phyloP scores from a whole-genome alignment of 1,139 yeast genomes.

The Kurtzmaniella quercitrusa region DNA sequence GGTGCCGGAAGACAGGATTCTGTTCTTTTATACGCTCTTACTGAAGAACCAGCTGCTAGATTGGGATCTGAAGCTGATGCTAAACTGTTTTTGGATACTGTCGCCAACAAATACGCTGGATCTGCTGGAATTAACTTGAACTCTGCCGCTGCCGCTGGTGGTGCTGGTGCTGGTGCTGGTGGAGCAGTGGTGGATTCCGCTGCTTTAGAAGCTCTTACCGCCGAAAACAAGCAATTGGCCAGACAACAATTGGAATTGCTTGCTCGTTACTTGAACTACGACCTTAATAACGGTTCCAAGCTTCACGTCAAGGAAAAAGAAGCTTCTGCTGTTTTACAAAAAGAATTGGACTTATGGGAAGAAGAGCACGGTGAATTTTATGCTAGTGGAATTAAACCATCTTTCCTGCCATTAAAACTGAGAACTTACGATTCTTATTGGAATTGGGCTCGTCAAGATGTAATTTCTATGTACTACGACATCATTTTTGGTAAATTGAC shows the following conservation, averaged over 20 bases:
- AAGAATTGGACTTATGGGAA: slow-evolving; percentile 88
- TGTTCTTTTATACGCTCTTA: slow-evolving; percentile 74
- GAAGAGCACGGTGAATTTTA: slow-evolving; percentile 95
- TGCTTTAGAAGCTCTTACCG: slow-evolving; percentile 89
- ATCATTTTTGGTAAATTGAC: slow-evolving; percentile 90
- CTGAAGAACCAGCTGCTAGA: slow-evolving; percentile 89
- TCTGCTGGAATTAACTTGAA: slow-evolving; percentile 73
- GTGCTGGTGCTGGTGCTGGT: slow-evolving; percentile 58
- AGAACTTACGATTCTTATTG: slow-evolving; percentile 96
- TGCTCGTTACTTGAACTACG: slow-evolving; percentile 92
- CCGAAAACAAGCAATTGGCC: slow-evolving; percentile 85
- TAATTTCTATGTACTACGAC: slow-evolving; percentile 88
- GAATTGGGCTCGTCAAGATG: slow-evolving; percentile 99
- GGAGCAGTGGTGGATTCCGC: slow-evolving; percentile 94
- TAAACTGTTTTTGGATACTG: slow-evolving; percentile 76
- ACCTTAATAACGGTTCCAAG: slow-evolving; percentile 87
- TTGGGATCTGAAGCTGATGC: slow-evolving; percentile 85
- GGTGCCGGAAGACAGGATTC: slow-evolving; percentile 94
- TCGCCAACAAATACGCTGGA: slow-evolving; percentile 83
- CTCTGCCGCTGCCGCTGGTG: slow-evolving; percentile 54
- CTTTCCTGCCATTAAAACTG: slow-evolving; percentile 87
- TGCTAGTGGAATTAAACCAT: slow-evolving; percentile 86
- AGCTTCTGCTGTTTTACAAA: slow-evolving; percentile 77
- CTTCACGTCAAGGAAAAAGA: slow-evolving; percentile 82
- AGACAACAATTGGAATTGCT: slow-evolving; percentile 93